Base-by-base conservation (phyloP, 1,139 yeast genomes). In the Suhomyces maxii region DNA sequence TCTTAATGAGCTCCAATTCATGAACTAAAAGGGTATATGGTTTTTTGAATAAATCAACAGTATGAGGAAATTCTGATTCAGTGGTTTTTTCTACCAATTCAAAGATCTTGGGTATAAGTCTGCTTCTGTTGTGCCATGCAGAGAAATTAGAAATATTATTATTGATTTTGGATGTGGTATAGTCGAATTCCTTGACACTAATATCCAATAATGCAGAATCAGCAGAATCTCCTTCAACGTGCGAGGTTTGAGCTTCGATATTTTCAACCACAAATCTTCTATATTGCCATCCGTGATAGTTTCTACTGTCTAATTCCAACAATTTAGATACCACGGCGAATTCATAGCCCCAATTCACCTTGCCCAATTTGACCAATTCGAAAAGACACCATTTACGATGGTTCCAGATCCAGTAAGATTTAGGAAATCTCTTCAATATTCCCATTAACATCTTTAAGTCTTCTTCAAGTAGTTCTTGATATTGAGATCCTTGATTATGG, bases 201-300 rank as follows among this genome's bases (percentile, higher is more conserved):
- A 73, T 57, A 9, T 65, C 44, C 59, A 70, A 49, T 42, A 59
- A 28, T 45, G 65, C 48, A 4, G 36, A 10, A 12, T 40, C 44
- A 0, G 31, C 35, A 8, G 40, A 11, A 8, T 32, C 44, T 11
- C 43, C 46, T 18, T 36, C 12, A 30, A 40, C 13, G 18, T 39
- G 39, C 8, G 41, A 6, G 11, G 33, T 28, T 26, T 18, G 47
- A 39, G 54, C 55, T 53, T 82, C 86, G 36, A 84, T 64, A 38
- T 75, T 71, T 3, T 65, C 65, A 7, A 89, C 81, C 2, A 93
- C 82, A 47, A 80, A 79, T 46, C 98, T 75, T 57, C 99, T 74
- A 63, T 93, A 93, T 44, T 88, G 91, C 99, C 99, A 93, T 4
- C 96, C 98, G 62, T 90, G 98, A 63, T 78, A 93, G 62, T 93